Evolutionary conservation across 257 asterid species (phyloP).

Genomic region (Nicotiana otophora): DNA sequence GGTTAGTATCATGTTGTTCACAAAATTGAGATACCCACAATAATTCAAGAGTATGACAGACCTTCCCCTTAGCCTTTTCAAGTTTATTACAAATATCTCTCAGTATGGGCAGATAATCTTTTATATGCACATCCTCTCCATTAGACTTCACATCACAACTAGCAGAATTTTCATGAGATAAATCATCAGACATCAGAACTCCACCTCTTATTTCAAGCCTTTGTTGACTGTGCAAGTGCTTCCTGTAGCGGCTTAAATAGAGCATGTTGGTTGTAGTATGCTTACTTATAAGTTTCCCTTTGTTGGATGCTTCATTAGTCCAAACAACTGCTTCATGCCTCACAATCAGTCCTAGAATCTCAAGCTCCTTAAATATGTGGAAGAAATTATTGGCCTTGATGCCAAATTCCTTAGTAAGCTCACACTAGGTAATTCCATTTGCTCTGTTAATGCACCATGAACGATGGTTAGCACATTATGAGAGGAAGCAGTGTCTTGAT

Average conservation of each 20-base stretch:
- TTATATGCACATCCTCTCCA: constrained; percentile 23
- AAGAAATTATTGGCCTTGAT: constrained; percentile 57
- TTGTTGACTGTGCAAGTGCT: constrained; percentile 67
- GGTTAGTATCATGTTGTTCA: not conserved
- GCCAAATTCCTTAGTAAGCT: constrained; percentile 62
- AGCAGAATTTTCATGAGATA: constrained; percentile 34
- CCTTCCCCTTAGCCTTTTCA: constrained; percentile 77
- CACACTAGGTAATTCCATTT: constrained; percentile 73
- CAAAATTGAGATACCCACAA: constrained; percentile 8
- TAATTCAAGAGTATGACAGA: constrained; percentile 22
- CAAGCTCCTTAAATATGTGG: constrained; percentile 65
- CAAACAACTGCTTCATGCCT: constrained; percentile 64
- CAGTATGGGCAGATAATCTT: too few relatives aligned
- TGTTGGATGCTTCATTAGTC: constrained; percentile 39
- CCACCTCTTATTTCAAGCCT: constrained; percentile 72
- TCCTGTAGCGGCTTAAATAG: constrained; percentile 59
- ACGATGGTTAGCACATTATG: not conserved
- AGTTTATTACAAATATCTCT: constrained; percentile 52
- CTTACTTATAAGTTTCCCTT: constrained; percentile 35
- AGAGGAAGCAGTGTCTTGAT: not conserved
- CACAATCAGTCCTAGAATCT: constrained; percentile 63
- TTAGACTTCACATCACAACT: constrained; percentile 32
- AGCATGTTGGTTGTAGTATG: constrained; percentile 66
- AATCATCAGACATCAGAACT: constrained; percentile 29
- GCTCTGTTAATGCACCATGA: constrained; percentile 32